These are phyloP conservation scores for Hyphodiscus sp. DNA, from an alignment of 2,329 filamentous ascomycete species.

Conservation along the genomic window DNA sequence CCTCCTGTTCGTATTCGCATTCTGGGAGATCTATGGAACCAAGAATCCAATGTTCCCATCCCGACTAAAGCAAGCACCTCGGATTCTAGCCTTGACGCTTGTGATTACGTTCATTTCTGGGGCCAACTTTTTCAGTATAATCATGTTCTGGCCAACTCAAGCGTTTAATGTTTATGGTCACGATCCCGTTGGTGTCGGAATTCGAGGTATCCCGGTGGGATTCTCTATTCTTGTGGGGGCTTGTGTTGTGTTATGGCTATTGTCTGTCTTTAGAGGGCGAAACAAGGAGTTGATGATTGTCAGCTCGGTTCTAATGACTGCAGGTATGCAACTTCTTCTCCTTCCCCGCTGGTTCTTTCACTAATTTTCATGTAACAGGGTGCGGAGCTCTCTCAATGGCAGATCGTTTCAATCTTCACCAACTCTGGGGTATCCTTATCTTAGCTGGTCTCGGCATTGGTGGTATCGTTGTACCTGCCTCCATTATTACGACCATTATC, in stretches of 20 bases:
- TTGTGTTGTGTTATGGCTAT: constrained; percentile 48
- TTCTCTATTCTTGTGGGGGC: constrained; percentile 58
- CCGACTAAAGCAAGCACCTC: constrained; percentile 47
- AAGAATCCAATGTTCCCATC: constrained; percentile 39
- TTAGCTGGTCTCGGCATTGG: constrained; percentile 59
- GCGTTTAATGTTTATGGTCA: constrained; percentile 60
- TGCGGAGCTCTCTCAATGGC: constrained; percentile 45
- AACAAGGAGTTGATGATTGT: constrained; percentile 54
- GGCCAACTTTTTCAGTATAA: constrained; percentile 39
- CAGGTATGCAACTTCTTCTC: constrained; percentile 46
- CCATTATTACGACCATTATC: constrained; percentile 63
- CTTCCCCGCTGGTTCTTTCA: constrained; percentile 12
- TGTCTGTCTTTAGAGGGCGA: constrained; percentile 50
- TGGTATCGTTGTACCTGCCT: constrained; percentile 47
- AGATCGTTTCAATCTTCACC: constrained; percentile 43
- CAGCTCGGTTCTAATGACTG: constrained; percentile 58
- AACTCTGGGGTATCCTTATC: constrained; percentile 51
- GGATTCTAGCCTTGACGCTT: constrained; percentile 45
- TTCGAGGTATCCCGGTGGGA: constrained; percentile 58
- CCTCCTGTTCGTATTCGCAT: constrained; percentile 41
- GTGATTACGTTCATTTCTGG: constrained; percentile 54
- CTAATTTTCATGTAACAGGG: constrained; percentile 33
- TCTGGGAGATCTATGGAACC: constrained; percentile 47
- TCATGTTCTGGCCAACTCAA: constrained; percentile 55
- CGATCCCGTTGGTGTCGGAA: constrained; percentile 55